phyloP scores from a whole-genome alignment of 352 stramenopile species.

The Paralagenidium karlingii region DNA sequence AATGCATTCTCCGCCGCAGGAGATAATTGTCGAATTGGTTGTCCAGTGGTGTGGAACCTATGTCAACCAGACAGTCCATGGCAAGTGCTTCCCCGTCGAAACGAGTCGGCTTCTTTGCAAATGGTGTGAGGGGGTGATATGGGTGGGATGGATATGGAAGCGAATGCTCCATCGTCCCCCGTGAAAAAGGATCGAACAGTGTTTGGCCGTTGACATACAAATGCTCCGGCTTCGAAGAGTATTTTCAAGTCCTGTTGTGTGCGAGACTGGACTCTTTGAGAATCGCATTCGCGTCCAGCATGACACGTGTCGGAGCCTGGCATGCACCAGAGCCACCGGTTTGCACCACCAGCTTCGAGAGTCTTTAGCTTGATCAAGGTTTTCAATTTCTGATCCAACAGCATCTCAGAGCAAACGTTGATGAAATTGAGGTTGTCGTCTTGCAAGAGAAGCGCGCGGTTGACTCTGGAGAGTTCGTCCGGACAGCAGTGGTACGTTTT shows the following conservation, averaged over 20 bases:
- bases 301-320: constrained; percentile 1
- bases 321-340: constrained; percentile 2
- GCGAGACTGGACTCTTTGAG: too few species aligned
- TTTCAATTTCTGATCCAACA: background rate
- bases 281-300: constrained; percentile 8
- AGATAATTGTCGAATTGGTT: constrained; percentile 21
- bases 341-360: constrained; percentile 7
- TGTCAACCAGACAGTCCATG: constrained; percentile 33
- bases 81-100: background rate
- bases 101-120: constrained; percentile 2
- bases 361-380: background rate
- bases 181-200: constrained; percentile 20
- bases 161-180: constrained; percentile 16
- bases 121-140: constrained; percentile 14
- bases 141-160: constrained; percentile 24
- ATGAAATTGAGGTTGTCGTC: constrained; percentile 7
- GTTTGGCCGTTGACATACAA: constrained; percentile 30
- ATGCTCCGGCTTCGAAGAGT: too few species aligned
- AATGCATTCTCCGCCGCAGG: constrained; percentile 25
- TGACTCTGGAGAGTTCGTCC: constrained; percentile 9
- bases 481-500: constrained; percentile 23
- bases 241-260: too few species aligned
- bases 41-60: constrained; percentile 17
- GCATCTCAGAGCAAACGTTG: constrained; percentile 5
- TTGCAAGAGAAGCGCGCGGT: background rate